Evolutionary conservation across 192 early-diverging fungal species (phyloP), one percentile per base, ranked within the genome.

Genomic region (Jimgerdemannia lactiflua): DNA sequence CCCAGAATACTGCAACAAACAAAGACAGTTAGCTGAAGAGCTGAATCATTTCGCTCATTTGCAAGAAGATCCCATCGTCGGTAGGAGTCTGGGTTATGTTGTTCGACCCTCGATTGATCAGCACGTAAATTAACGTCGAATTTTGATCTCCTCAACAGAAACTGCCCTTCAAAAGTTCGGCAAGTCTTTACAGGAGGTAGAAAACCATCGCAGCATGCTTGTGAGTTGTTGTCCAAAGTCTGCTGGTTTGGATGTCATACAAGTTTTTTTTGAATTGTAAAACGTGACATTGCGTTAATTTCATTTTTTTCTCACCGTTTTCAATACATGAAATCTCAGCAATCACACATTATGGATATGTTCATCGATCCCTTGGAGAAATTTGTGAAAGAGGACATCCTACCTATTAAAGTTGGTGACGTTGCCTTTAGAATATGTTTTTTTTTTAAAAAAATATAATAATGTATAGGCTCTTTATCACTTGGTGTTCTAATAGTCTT

Each of bases 361-460:
- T 90, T 93, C 67, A 89, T 94, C 43, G 84, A 85, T 29, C 92
- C 93, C 18, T 73, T 94, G 75, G 90, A 93, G 68, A 77, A 78
- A 6, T 89, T 91, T 83, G 82, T 86, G 3, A 89, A 88, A 54
- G 74, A 83, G 4, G 87, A 87, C 19, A 67, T 91, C 10, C 39
- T 74, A 19, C 89, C 89, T 42, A 77, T 85, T 64, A 90, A 88
- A 79, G 89, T 90, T 71, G 70, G n/a, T n/a, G 29, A 39, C 44
- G 4, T 18, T 44, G 69, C 44, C 0, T 39, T 8, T 67, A 3
- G 0, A 4, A 42, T 11, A 64, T 29, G 9, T 6, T 9, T n/a
- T 20, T 18, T 6, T 20, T 72, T 4, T 44, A 44, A 20, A 40
- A 3, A 64, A 64, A 11, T n/a, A 29, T 29, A 29, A 29, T 29